Evolutionary conservation across 202 grass and related monocot species (phyloP), one percentile per base, ranked within the genome.

Genomic region (Alloteropsis angusta): DNA sequence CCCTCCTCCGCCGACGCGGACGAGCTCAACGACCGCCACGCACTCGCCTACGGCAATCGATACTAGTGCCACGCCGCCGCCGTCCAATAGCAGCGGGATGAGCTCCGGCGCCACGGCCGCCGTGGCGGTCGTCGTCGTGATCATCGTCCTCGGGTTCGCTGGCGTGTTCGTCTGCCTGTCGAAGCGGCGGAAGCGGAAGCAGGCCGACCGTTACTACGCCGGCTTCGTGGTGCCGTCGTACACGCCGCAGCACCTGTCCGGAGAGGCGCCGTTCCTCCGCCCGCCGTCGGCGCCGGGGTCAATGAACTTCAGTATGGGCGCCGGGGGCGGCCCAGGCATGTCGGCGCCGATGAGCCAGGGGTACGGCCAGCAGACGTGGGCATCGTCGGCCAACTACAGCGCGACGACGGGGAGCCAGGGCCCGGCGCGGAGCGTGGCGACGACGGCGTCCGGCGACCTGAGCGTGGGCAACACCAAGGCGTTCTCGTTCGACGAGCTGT

Each of bases 401-500:
- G 77, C 66, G 39, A 80, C 69, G 48, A 71, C 61, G 60, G 81
- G 68, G 39, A 89, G 78, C 76, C 81, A 74, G 64, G 66, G 77
- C 23, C 74, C 84, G 68, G 70, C 59, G 8, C 23, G 71, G 39
- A 87, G 78, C 76, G 50, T 45, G 25, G 82, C 69, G 35, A 5
- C 77, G 53, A 7, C 44, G 53, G 30, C 63, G 48, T 86, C 76
- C 5, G 75, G 88, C 15, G 91, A 98, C 6, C 36, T 90, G 10
- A 90, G 75, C 85, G 75, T 92, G 42, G 89, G 83, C 19, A 89
- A 85, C 86, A 85, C 77, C 60, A 87, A 88, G 85, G 71, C 84
- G 3, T 98, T 98, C 71, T 22, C 78, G 26, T 98, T 94, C 72
- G 83, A 98, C 75, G 91, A 94, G 70, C 72, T 98, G 11, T 97